Base-by-base conservation (phyloP, 2,329 filamentous ascomycete genomes). In the Pestalotiopsis sp. region DNA sequence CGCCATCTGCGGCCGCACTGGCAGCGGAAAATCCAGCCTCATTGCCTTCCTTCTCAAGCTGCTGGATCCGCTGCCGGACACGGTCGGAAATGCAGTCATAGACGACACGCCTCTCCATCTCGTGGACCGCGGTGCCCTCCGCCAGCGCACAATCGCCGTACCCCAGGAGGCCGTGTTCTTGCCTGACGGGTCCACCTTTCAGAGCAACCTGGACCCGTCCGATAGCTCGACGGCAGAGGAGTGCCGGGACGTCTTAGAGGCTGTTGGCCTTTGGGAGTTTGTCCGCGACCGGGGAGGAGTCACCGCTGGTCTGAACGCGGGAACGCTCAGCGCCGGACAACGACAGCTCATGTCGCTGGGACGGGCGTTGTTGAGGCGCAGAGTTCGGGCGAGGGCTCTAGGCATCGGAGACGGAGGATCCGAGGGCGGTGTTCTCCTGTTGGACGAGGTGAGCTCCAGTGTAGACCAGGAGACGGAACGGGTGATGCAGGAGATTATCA, bases 321-420 rank as follows among this genome's bases (percentile, higher is more conserved):
- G 82, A 14, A 81, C 81, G 68, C 75, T 86, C 6, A 84, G 82
- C 17, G 82, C 84, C 68, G 88, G 87, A 1, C 87, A 90, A 73
- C 65, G 70, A 20, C 75, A 78, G 65, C 73, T 78, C 27, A 71
- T 78, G 49, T 73, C 72, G 4, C 73, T 76, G 0, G 71, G 67
- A 0, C 74, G 76, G 6, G 75, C 76, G 2, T 64, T 78, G 3
- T 67, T 79, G 14, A 69, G 77, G 23, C 71, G 76, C 36, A 71
- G 73, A 14, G 38, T 67, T 20, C 49, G 66, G 3, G 66, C 36
- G n/a, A 70, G 72, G 5, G 71, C 69, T 27, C 69, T 75, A 2
- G 71, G 74, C 2, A 61, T 71, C 27, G 71, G 69, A 1, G 71
- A 69, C 1, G 68, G 71, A 12, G 72, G 74, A 1, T 69, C 70